Percentiles rank a stretch among this genome's conserved stretches.
Conservation (phyloP, 306 rosid genomes). For the Vicia sativa region DNA sequence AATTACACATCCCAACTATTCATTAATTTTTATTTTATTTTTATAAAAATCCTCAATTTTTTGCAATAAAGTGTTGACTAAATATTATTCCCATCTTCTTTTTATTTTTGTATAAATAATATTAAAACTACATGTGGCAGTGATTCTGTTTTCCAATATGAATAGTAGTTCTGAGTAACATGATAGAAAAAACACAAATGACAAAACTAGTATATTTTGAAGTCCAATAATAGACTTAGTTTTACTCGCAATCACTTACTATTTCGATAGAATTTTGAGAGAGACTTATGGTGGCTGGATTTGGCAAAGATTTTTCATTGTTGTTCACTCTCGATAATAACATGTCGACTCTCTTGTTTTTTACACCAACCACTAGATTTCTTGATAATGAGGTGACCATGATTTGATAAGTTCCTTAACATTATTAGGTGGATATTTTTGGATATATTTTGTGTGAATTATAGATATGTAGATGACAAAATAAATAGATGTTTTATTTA, state of each 20-base stretch:
- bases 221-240: not conserved
- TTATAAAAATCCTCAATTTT: no score
- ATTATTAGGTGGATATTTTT: conserved; percentile 1
- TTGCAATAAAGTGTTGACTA: no score
- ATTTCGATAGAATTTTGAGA: conserved; percentile 19
- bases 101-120: no score
- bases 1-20: conserved; percentile 27
- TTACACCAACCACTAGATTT: conserved; percentile 42
- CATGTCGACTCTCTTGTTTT: conserved; percentile 43
- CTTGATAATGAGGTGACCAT: conserved; percentile 46
- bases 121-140: no score
- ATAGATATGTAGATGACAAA: no score
- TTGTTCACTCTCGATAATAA: conserved; percentile 22
- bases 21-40: no score
- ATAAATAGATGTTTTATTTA: no score
- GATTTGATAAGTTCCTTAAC: conserved; percentile 39
- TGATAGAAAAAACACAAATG: not conserved
- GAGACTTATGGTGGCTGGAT: conserved; percentile 1
- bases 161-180: not conserved
- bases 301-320: conserved; percentile 21
- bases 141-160: not conserved
- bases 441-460: conserved; percentile 22
- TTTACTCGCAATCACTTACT: not conserved
- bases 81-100: no score
- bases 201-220: not conserved